A percentile compares a stretch with the other conserved stretches of the same genome.
Conservation (phyloP, 2,329 filamentous ascomycete species). For the Metarhizium guizhouense region DNA sequence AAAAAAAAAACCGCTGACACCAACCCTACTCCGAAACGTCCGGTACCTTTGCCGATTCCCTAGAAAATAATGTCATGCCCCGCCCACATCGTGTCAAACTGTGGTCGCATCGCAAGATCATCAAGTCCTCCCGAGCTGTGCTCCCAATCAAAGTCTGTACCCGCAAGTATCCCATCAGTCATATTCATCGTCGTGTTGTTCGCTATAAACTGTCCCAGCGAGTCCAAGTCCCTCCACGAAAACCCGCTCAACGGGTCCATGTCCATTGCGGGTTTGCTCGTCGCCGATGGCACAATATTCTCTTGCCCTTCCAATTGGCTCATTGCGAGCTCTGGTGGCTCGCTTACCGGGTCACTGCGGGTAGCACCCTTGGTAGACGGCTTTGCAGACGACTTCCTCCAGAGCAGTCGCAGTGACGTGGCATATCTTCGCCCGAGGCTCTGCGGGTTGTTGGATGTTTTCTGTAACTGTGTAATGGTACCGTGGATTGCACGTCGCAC, state of each 20-base stretch:
- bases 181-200: slow-evolving; percentile 14
- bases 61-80: slow-evolving; percentile 15
- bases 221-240: slow-evolving; percentile 52
- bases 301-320: slow-evolving; percentile 13
- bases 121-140: slow-evolving; percentile 13
- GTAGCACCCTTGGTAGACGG: background rate
- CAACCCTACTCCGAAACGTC: background rate
- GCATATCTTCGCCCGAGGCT: slow-evolving; percentile 55
- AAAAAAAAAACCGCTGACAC: background rate
- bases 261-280: slow-evolving; percentile 17
- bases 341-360: slow-evolving; percentile 6
- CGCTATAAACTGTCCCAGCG: slow-evolving; percentile 44
- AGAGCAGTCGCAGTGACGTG: slow-evolving; percentile 49
- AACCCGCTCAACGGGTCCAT: slow-evolving; percentile 44
- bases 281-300: background rate
- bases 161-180: slow-evolving; percentile 17
- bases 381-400: slow-evolving; percentile 33
- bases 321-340: slow-evolving; percentile 15
- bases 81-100: slow-evolving; percentile 12
- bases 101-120: slow-evolving; percentile 11
- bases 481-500: slow-evolving; percentile 49
- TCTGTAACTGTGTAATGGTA: slow-evolving; percentile 50
- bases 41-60: background rate
- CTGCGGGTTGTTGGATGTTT: slow-evolving; percentile 46
- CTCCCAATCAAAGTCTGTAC: slow-evolving; percentile 17